Conservation (phyloP, 2,329 filamentous ascomycete genomes). For the Colletotrichum orchidophilum region DNA sequence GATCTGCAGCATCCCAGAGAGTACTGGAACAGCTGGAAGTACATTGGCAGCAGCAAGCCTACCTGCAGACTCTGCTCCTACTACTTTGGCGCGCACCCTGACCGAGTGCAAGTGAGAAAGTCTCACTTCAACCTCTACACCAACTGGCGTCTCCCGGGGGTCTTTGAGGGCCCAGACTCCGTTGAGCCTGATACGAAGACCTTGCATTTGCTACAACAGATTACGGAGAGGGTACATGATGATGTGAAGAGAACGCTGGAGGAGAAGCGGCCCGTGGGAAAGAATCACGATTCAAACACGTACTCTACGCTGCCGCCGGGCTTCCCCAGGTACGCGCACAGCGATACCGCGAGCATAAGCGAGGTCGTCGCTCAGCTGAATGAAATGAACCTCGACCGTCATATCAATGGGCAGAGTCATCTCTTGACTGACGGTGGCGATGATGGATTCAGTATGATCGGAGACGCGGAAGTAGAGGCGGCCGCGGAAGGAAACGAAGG, state of each 20-base stretch:
- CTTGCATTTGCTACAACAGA: slow-evolving; percentile 38
- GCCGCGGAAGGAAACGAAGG: too few relatives aligned
- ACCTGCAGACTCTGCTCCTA: slow-evolving; percentile 49
- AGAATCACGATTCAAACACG: slow-evolving; percentile 45
- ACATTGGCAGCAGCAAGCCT: slow-evolving; percentile 53
- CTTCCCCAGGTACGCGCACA: fast-evolving
- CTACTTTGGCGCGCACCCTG: slow-evolving; percentile 44
- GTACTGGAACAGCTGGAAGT: slow-evolving; percentile 46
- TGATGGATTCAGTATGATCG: not conserved
- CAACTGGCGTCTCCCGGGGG: slow-evolving; percentile 49
- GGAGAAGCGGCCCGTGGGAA: slow-evolving; percentile 39
- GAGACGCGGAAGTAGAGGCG: not conserved
- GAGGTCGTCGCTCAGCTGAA: not conserved
- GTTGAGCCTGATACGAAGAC: not conserved
- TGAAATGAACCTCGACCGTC: not conserved
- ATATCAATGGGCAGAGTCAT: not conserved
- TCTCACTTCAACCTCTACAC: slow-evolving; percentile 50
- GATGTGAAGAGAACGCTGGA: slow-evolving; percentile 42
- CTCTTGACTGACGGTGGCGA: not conserved
- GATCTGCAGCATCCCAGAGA: not conserved
- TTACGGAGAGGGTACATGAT: slow-evolving; percentile 39
- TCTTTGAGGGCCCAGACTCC: slow-evolving; percentile 32
- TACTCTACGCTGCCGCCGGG: slow-evolving; percentile 19
- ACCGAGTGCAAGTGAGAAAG: slow-evolving; percentile 37
- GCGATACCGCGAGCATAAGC: not conserved